These are phyloP conservation scores for Candida labiduridarum DNA, from an alignment of 1,139 yeast genomes.

Conservation along the genomic window DNA sequence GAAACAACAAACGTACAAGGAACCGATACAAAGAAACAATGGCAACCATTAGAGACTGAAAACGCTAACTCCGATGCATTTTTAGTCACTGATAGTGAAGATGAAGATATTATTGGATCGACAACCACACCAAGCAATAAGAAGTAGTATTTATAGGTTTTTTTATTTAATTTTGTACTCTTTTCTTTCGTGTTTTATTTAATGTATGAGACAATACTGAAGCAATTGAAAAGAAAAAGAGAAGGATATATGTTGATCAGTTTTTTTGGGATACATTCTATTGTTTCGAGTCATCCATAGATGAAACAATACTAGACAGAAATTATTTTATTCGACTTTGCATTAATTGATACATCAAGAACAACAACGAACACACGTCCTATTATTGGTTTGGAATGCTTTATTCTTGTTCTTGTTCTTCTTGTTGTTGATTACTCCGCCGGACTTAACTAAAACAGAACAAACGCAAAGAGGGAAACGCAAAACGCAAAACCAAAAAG, in stretches of 20 bases:
- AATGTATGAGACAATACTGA: background rate
- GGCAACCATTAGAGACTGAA: conserved; percentile 61
- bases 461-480: too few relatives aligned
- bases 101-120: conserved; percentile 22
- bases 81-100: conserved; percentile 78
- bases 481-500: too few relatives aligned
- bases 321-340: background rate
- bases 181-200: background rate
- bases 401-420: too few relatives aligned
- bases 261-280: too few relatives aligned
- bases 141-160: background rate
- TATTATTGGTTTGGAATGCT: background rate
- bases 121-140: conserved; percentile 1
- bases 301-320: background rate
- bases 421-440: background rate
- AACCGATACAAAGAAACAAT: conserved; percentile 37
- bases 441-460: background rate
- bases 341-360: background rate
- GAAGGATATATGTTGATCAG: too few relatives aligned
- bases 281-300: too few relatives aligned
- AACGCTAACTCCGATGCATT: conserved; percentile 73
- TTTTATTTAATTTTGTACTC: background rate
- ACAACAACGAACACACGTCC: background rate
- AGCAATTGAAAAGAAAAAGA: too few relatives aligned
- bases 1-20: conserved; percentile 12